A percentile compares a stretch with the other conserved stretches of the same genome.
phyloP scores from a whole-genome alignment of 2,329 filamentous ascomycete species.

The Trichophyton simii region DNA sequence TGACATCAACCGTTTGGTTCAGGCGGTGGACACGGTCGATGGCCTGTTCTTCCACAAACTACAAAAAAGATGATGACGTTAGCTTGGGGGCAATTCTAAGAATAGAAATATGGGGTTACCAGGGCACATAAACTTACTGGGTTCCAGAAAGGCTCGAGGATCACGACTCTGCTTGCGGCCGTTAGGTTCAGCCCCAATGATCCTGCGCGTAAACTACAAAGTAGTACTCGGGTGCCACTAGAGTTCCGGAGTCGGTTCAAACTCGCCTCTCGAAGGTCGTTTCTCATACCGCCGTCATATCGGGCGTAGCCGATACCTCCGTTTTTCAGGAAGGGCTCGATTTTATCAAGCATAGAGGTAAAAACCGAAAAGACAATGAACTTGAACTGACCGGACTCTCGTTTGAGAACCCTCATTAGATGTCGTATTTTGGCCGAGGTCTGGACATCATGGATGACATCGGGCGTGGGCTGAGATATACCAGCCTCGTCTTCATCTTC shows the following conservation, averaged over 20 bases:
- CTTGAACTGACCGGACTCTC: constrained; percentile 72
- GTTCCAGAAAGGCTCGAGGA: constrained; percentile 98
- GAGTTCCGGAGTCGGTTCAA: constrained; percentile 65
- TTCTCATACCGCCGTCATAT: constrained; percentile 92
- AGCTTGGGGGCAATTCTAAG: not conserved
- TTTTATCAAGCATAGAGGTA: constrained; percentile 92
- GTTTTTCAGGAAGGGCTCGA: constrained; percentile 75
- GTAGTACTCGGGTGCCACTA: constrained; percentile 61
- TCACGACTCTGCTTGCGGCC: constrained; percentile 82
- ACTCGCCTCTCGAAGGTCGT: constrained; percentile 80
- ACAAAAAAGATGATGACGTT: constrained; percentile 1
- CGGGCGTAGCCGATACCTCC: constrained; percentile 68
- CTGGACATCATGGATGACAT: constrained; percentile 26
- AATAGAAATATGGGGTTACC: not conserved
- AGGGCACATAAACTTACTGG: constrained; percentile 45
- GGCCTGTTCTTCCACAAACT: constrained; percentile 97
- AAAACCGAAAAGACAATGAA: constrained; percentile 99
- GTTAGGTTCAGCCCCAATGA: constrained; percentile 88
- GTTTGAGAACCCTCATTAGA: constrained; percentile 65
- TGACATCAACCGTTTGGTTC: constrained; percentile 87
- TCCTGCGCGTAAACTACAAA: constrained; percentile 90
- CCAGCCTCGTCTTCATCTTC: constrained; percentile 28
- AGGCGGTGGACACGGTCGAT: constrained; percentile 98
- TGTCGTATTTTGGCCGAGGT: constrained; percentile 83
- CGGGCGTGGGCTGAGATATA: constrained; percentile 26